These are phyloP conservation scores for Exophiala xenobiotica DNA, from an alignment of 2,329 filamentous ascomycete species.

Conservation along the genomic window DNA sequence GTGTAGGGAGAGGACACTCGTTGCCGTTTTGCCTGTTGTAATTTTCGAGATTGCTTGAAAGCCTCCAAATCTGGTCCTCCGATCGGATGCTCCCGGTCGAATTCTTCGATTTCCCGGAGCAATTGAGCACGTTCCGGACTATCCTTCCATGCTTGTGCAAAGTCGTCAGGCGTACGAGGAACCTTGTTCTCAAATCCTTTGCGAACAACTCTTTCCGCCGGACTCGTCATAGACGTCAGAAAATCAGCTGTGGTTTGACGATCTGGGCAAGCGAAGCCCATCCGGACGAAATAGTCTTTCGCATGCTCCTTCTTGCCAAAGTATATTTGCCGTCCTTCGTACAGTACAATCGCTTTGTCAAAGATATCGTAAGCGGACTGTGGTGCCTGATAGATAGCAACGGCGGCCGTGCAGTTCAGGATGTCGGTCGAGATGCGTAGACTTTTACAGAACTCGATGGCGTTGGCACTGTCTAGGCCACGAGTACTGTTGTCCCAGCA, in stretches of 20 bases:
- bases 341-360: slow-evolving; percentile 72
- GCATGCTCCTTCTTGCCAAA: slow-evolving; percentile 65
- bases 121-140: slow-evolving; percentile 49
- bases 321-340: slow-evolving; percentile 76
- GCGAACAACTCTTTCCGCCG: slow-evolving; percentile 57
- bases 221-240: slow-evolving; percentile 68
- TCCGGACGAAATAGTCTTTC: slow-evolving; percentile 64
- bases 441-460: slow-evolving; percentile 58
- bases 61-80: slow-evolving; percentile 42
- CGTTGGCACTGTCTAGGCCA: slow-evolving; percentile 57
- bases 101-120: slow-evolving; percentile 45
- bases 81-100: slow-evolving; percentile 44
- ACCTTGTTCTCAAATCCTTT: slow-evolving; percentile 62
- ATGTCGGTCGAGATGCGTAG: slow-evolving; percentile 53
- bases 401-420: slow-evolving; percentile 50
- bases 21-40: slow-evolving; percentile 45
- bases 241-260: slow-evolving; percentile 72
- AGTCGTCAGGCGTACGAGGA: slow-evolving; percentile 69
- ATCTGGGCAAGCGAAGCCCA: slow-evolving; percentile 68
- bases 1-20: slow-evolving; percentile 58
- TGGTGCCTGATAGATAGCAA: slow-evolving; percentile 59
- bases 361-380: slow-evolving; percentile 61
- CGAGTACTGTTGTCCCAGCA: slow-evolving; percentile 52
- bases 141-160: slow-evolving; percentile 58
- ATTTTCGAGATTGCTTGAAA: slow-evolving; percentile 43